These are phyloP conservation scores for Pythium graminicola DNA, from an alignment of 352 stramenopile species.

Conservation along the genomic window DNA sequence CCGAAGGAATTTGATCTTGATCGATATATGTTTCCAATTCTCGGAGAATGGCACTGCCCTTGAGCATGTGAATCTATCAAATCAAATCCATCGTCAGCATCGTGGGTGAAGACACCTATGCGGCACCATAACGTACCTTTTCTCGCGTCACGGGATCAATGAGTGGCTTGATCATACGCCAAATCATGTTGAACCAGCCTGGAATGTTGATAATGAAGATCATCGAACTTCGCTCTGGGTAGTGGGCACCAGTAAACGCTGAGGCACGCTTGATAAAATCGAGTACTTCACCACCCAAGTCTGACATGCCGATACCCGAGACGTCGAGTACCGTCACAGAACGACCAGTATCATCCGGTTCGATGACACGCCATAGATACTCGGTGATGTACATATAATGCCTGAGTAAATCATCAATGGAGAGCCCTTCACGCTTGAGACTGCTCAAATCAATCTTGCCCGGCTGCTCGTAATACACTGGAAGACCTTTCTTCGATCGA, in stretches of 20 bases:
- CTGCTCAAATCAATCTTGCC: slow-evolving; percentile 83
- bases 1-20: slow-evolving; percentile 54
- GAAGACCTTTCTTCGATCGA: slow-evolving; percentile 59
- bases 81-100: no score
- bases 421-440: slow-evolving; percentile 81
- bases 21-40: slow-evolving; percentile 72
- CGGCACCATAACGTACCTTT: slow-evolving; percentile 61
- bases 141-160: slow-evolving; percentile 92
- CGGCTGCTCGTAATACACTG: slow-evolving; percentile 82
- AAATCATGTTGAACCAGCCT: slow-evolving; percentile 93
- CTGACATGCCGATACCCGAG: slow-evolving; percentile 82
- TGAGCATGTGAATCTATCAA: slow-evolving; percentile 56
- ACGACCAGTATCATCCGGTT: slow-evolving; percentile 58
- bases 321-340: slow-evolving; percentile 84
- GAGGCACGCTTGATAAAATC: slow-evolving; percentile 86
- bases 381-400: slow-evolving; percentile 93
- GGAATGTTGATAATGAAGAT: slow-evolving; percentile 96
- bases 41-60: slow-evolving; percentile 66
- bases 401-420: slow-evolving; percentile 80
- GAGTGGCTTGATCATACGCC: slow-evolving; percentile 90
- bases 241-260: slow-evolving; percentile 88
- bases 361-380: slow-evolving; percentile 83
- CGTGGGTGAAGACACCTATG: no score
- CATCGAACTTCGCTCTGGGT: slow-evolving; percentile 89
- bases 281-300: slow-evolving; percentile 80